Conservation (phyloP, 768 basidiomycete genomes). For the Chalciporus piperatus region DNA sequence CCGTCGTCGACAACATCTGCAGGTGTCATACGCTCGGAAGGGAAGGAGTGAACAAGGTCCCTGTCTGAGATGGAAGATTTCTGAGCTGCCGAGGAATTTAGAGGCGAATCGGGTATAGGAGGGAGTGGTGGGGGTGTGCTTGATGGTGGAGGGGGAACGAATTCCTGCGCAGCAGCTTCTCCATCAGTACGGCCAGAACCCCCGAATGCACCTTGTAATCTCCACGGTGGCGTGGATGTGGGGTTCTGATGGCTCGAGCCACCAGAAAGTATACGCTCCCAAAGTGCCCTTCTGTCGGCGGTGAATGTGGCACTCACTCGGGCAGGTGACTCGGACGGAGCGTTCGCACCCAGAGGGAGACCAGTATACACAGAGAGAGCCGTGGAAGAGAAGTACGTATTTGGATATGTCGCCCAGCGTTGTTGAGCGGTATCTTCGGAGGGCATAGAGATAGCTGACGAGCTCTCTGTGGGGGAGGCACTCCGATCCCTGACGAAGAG, state of each 20-base stretch:
- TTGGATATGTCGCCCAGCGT: conserved; percentile 65
- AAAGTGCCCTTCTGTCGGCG: conserved; percentile 38
- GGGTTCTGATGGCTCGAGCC: background rate
- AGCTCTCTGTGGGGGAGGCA: conserved; percentile 5
- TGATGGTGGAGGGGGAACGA: conserved; percentile 34
- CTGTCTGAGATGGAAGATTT: background rate
- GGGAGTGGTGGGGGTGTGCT: conserved; percentile 34
- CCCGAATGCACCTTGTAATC: conserved; percentile 15
- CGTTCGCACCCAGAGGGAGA: conserved; percentile 26
- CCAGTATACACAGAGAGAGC: conserved; percentile 52
- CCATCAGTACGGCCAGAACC: conserved; percentile 1
- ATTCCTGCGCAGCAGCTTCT: conserved; percentile 10
- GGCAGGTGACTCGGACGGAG: conserved; percentile 22
- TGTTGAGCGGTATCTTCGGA: background rate
- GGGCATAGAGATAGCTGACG: background rate
- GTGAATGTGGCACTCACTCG: conserved; percentile 33
- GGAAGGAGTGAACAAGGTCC: background rate
- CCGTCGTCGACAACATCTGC: conserved; percentile 3
- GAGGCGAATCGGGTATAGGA: conserved; percentile 12
- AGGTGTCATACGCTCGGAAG: background rate
- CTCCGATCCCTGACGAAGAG: background rate
- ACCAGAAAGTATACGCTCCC: conserved; percentile 36
- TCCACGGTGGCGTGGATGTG: conserved; percentile 19
- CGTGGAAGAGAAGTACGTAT: conserved; percentile 55
- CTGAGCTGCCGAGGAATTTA: background rate